Evolutionary conservation across 2,329 filamentous ascomycete genomes (phyloP).

Genomic region (Biscogniauxia sp.): DNA sequence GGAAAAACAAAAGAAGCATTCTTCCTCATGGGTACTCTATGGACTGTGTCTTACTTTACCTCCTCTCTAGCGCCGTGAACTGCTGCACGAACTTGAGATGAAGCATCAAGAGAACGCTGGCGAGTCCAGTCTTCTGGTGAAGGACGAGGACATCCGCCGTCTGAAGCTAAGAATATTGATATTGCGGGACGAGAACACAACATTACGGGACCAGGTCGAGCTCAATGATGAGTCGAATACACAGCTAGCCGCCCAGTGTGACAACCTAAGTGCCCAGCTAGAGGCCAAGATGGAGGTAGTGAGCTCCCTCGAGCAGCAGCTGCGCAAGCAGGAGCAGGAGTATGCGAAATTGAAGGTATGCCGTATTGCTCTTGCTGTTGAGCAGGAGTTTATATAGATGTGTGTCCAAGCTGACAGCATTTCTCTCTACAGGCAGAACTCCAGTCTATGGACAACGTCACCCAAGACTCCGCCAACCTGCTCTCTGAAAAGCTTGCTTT

Average conservation of each 20-base stretch:
- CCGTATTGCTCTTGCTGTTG: neutral
- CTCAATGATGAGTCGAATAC: conserved; percentile 28
- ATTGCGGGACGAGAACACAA: conserved; percentile 72
- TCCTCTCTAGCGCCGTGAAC: conserved; percentile 40
- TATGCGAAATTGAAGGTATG: conserved; percentile 47
- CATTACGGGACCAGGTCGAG: conserved; percentile 62
- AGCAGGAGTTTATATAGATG: neutral
- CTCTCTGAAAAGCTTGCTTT: conserved; percentile 58
- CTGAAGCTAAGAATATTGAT: conserved; percentile 67
- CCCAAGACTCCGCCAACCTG: conserved; percentile 67
- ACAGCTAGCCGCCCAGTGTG: conserved; percentile 38
- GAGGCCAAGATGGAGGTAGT: conserved; percentile 41
- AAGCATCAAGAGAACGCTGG: conserved; percentile 66
- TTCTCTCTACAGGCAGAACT: conserved; percentile 61
- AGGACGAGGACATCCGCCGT: conserved; percentile 72
- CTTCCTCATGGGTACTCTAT: neutral
- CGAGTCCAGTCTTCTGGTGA: conserved; percentile 64
- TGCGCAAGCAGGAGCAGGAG: conserved; percentile 49
- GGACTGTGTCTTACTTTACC: neutral
- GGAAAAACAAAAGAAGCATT: neutral
- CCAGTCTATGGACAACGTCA: conserved; percentile 62
- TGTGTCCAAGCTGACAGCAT: conserved; percentile 9
- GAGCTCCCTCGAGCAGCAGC: conserved; percentile 44
- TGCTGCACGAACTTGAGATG: conserved; percentile 61
- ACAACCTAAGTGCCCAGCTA: conserved; percentile 42